Conservation (phyloP, 768 basidiomycete genomes). For the Lactarius hatsudake region DNA sequence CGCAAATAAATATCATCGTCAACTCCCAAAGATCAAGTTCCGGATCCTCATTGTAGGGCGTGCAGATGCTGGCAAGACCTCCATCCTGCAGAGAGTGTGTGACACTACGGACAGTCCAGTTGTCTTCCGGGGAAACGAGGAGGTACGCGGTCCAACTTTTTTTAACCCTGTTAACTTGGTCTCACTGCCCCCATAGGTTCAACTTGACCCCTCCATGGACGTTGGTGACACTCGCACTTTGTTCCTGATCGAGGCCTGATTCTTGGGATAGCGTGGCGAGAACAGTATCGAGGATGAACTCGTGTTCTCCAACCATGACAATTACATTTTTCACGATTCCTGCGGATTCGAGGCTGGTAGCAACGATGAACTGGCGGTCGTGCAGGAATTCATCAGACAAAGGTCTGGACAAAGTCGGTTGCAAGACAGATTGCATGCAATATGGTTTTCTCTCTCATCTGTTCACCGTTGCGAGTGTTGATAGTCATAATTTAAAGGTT, state of each 20-base stretch:
- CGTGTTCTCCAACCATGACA: neutral
- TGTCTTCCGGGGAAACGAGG: too few species aligned
- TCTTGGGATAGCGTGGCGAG: neutral
- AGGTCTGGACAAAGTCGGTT: neutral
- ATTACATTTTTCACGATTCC: neutral
- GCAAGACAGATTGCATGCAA: neutral
- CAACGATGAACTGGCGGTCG: neutral
- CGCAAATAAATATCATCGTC: too few species aligned
- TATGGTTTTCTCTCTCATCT: neutral
- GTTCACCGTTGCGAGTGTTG: neutral
- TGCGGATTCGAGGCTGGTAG: neutral
- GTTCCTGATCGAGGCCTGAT: neutral
- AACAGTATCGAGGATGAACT: neutral
- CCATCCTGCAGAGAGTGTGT: neutral
- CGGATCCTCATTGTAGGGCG: neutral
- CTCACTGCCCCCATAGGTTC: neutral
- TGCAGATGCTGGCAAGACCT: neutral
- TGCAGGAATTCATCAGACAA: neutral
- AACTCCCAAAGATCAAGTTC: too few species aligned
- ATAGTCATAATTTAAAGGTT: neutral
- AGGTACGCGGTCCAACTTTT: too few species aligned
- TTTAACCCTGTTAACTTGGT: neutral
- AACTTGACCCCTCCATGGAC: neutral
- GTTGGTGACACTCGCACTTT: neutral
- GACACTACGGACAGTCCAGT: neutral